Conservation (phyloP, 164 flowering plant species). For the Umbellularia californica region DNA sequence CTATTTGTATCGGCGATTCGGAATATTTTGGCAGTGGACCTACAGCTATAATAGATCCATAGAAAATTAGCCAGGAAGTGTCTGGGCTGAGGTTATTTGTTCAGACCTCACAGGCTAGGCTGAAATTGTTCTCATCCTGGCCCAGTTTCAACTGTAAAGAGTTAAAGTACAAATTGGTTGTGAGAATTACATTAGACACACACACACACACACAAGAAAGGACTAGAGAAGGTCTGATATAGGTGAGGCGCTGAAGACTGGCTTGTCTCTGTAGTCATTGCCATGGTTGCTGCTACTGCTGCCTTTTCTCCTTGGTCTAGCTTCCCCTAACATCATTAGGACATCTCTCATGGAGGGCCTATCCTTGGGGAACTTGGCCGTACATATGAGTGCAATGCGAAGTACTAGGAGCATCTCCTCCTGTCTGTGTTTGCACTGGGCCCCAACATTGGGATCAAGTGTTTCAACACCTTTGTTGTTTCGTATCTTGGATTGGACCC, state of each 20-base stretch:
- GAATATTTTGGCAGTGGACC: not conserved
- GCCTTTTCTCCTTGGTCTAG: slow-evolving; percentile 87
- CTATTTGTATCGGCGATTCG: too few species aligned
- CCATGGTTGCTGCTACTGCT: slow-evolving; percentile 32
- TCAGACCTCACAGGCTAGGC: not conserved
- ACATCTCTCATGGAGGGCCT: slow-evolving; percentile 97
- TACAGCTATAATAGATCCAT: not conserved
- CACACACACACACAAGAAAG: too few species aligned
- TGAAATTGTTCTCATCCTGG: not conserved
- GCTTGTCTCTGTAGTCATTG: slow-evolving; percentile 41
- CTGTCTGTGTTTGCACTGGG: slow-evolving; percentile 61
- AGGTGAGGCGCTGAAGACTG: slow-evolving; percentile 68
- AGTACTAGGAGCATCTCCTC: slow-evolving; percentile 95
- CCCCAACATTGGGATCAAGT: slow-evolving; percentile 56
- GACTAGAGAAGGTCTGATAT: slow-evolving; percentile 48
- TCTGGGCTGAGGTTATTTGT: not conserved
- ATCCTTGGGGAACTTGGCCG: slow-evolving; percentile 88
- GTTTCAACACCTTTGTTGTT: slow-evolving; percentile 49
- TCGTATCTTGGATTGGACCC: slow-evolving; percentile 58
- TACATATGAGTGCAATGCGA: slow-evolving; percentile 77
- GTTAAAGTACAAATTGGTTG: not conserved
- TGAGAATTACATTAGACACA: not conserved
- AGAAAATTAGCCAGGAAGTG: not conserved
- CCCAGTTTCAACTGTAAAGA: not conserved
- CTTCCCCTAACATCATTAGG: slow-evolving; percentile 85